A percentile compares a stretch with the other conserved stretches of the same genome.
phyloP scores from a whole-genome alignment of 1,284 basidiomycete genomes.

The Papiliotrema terrestris region DNA sequence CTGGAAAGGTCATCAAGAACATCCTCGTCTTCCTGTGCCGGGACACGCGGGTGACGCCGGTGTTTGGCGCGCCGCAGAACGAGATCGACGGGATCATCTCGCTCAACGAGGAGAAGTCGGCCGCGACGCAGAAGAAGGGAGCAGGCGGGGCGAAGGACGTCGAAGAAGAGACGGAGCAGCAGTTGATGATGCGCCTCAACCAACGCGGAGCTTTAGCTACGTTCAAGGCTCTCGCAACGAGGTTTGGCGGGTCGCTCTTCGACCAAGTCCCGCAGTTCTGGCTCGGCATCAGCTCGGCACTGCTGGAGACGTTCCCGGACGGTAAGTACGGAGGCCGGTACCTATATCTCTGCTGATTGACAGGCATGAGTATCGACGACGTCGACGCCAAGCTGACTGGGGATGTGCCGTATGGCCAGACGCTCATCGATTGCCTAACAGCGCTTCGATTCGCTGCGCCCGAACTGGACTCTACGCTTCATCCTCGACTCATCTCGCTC shows the following conservation, averaged over 20 bases:
- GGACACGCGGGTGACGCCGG: slow-evolving; percentile 82
- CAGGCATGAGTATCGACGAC: slow-evolving; percentile 13
- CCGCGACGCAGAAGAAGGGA: slow-evolving; percentile 48
- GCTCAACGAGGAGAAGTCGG: slow-evolving; percentile 54
- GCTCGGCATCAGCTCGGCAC: slow-evolving; percentile 80
- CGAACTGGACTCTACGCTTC: slow-evolving; percentile 67
- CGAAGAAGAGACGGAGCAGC: slow-evolving; percentile 43
- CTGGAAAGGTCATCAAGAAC: slow-evolving; percentile 97
- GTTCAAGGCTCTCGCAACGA: slow-evolving; percentile 70
- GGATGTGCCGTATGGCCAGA: slow-evolving; percentile 62
- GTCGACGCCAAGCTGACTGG: slow-evolving; percentile 15
- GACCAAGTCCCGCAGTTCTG: slow-evolving; percentile 84
- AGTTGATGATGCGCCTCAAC: slow-evolving; percentile 57
- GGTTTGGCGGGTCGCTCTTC: slow-evolving; percentile 73
- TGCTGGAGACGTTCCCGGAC: slow-evolving; percentile 12
- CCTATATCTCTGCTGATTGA: slow-evolving; percentile 2
- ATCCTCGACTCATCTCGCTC: slow-evolving; percentile 64
- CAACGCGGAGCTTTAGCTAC: slow-evolving; percentile 80
- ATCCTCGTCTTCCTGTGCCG: slow-evolving; percentile 95
- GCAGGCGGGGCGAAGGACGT: slow-evolving; percentile 57
- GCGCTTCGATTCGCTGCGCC: slow-evolving; percentile 79
- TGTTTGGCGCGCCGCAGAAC: slow-evolving; percentile 61
- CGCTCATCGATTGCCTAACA: slow-evolving; percentile 88
- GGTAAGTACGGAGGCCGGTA: not conserved
- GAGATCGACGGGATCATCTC: slow-evolving; percentile 74